phyloP scores from a whole-genome alignment of 2,329 filamentous ascomycete genomes.

The Leptodontidium sp. region DNA sequence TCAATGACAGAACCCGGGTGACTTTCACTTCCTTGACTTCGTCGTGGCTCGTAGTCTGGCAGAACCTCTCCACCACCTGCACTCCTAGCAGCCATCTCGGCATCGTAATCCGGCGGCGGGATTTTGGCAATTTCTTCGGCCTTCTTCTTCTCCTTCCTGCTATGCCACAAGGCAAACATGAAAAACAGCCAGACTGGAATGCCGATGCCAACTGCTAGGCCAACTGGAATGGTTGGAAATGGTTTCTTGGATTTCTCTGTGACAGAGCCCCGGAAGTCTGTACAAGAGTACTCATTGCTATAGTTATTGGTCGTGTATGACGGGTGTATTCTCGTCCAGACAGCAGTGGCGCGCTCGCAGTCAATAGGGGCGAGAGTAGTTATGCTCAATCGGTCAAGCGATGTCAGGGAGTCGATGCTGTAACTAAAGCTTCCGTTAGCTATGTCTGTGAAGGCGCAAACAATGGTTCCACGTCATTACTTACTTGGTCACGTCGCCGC shows the following conservation, averaged over 20 bases:
- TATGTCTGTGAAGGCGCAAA: background rate
- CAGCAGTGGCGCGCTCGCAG: background rate
- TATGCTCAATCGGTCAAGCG: background rate
- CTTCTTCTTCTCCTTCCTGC: background rate
- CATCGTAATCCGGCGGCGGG: slow-evolving; percentile 3
- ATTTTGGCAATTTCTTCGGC: slow-evolving; percentile 7
- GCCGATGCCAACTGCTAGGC: background rate
- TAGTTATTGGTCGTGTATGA: background rate
- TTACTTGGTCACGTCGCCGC: background rate
- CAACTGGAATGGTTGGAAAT: background rate
- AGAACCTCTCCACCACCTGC: slow-evolving; percentile 3
- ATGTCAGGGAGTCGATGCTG: background rate
- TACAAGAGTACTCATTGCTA: background rate
- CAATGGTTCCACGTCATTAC: background rate
- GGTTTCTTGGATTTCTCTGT: background rate
- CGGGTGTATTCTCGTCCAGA: background rate
- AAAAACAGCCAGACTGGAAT: slow-evolving; percentile 14
- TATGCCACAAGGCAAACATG: slow-evolving; percentile 6
- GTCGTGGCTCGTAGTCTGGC: background rate
- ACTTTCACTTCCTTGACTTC: slow-evolving; percentile 2
- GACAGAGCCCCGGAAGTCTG: background rate
- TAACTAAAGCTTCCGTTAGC: background rate
- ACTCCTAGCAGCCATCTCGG: slow-evolving; percentile 6
- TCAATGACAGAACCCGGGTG: background rate
- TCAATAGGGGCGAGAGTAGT: background rate